Percentiles rank a stretch among this genome's conserved stretches.
Conservation (phyloP, 2,329 filamentous ascomycete genomes). For the Pezicula radicicola region DNA sequence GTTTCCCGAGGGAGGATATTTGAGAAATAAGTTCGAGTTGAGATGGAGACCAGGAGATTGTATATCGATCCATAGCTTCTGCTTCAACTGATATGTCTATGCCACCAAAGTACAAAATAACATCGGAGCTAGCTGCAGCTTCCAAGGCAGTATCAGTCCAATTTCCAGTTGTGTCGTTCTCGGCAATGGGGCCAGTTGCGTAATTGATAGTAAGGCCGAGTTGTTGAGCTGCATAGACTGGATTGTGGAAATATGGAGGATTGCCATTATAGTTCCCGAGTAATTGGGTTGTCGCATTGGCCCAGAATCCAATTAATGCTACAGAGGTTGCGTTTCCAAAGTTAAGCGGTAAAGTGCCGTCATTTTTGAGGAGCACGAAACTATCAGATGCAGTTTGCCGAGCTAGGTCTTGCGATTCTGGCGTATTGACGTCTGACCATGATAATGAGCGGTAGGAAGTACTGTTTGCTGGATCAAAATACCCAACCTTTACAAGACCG, state of each 20-base stretch:
- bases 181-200: constrained; percentile 26
- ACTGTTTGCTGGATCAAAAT: constrained; percentile 48
- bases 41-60: constrained; percentile 47
- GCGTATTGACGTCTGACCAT: constrained; percentile 35
- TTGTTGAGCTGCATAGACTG: constrained; percentile 43
- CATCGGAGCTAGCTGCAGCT: constrained; percentile 41
- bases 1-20: constrained; percentile 43
- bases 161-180: constrained; percentile 26
- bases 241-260: constrained; percentile 8
- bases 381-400: constrained; percentile 10
- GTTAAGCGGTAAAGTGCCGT: constrained; percentile 10
- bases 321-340: constrained; percentile 1
- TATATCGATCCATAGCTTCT: constrained; percentile 46
- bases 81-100: constrained; percentile 49
- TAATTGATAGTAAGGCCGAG: constrained; percentile 2
- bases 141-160: constrained; percentile 28
- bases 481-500: constrained; percentile 51
- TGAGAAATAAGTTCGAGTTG: constrained; percentile 49
- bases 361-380: constrained; percentile 14
- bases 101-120: constrained; percentile 53
- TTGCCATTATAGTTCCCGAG: constrained; percentile 12
- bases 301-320: constrained; percentile 16
- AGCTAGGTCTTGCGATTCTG: constrained; percentile 7
- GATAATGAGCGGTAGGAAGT: constrained; percentile 46
- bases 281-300: constrained; percentile 10